phyloP scores from a whole-genome alignment of 2,329 filamentous ascomycete genomes.

The Verticillium tricorpus region DNA sequence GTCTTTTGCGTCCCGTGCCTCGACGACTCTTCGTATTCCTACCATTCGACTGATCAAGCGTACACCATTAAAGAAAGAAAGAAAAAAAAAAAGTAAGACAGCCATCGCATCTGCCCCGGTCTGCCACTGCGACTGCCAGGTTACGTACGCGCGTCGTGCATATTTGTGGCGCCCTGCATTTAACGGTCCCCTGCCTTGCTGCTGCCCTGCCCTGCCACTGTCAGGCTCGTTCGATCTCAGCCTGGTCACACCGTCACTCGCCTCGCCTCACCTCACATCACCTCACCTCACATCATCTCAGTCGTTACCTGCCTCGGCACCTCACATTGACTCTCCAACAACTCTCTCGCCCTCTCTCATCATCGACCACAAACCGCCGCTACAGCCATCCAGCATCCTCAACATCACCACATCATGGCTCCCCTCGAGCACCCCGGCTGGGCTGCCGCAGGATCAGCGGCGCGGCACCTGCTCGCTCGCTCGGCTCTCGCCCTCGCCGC shows the following conservation, averaged over 20 bases:
- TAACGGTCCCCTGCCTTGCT: not conserved
- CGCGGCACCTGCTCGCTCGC: not conserved
- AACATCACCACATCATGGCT: not conserved
- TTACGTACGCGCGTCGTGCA: not conserved
- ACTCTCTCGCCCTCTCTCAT: not conserved
- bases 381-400: no score
- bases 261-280: not conserved
- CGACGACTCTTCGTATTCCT: not conserved
- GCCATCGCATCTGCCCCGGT: not conserved
- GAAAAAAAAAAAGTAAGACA: no score
- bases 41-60: not conserved
- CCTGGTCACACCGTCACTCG: not conserved
- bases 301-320: not conserved
- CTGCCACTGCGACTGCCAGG: not conserved
- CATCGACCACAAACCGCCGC: not conserved
- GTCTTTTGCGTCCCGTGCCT: not conserved
- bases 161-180: not conserved
- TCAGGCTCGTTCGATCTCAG: not conserved
- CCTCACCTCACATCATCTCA: not conserved
- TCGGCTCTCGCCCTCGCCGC: not conserved
- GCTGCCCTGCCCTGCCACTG: not conserved
- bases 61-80: not conserved
- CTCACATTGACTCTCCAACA: not conserved
- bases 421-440: not conserved
- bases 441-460: not conserved